Base-by-base conservation (phyloP, 208 protist genomes). In the Naegleria fowleri region DNA sequence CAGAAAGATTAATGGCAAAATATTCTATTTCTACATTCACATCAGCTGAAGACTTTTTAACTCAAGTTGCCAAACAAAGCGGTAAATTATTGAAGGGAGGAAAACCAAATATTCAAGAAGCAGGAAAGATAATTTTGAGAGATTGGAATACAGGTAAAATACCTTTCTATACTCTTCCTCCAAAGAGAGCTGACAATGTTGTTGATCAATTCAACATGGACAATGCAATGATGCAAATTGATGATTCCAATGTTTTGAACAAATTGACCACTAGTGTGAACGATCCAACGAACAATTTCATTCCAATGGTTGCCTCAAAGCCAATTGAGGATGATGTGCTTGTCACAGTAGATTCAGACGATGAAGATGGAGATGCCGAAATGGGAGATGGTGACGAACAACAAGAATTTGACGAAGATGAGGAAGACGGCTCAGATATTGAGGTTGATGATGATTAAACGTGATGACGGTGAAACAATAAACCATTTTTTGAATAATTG, bases 111-210 rank as follows among this genome's bases (percentile, higher is more conserved):
- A 95, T 97, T 90, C 94, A 98, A 83, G 96, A 91, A 39, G 97
- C 97, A 5, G 97, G 96, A 39, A 93, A 95, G n/a, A 96, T 96
- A 93, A 96, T 99, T 43, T 91, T 99, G 29, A 92, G 96, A 51
- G 97, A 99, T 92, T 99, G 98, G 97, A 98, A 98, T 92, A 93
- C 96, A 83, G 98, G 98, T 86, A 95, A 95, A 83, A 99, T 99
- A 90, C 94, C 95, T 43, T 99, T 98, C 94, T 99, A 98, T 94
- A 98, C 97, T 5, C 90, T 96, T 22, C 97, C 98, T 41, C 97
- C 98, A 58, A 88, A 88, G 41, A 58, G 41, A 88, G 41, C 29
- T 33, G 41, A 88, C 0, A 39, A 5, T 39, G 43, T 58, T 58
- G 41, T 39, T 52, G 39, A 22, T 25, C 29, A 41, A 41, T 41